Percentiles rank a stretch among this genome's conserved stretches.
Evolutionary conservation across 495 filamentous ascomycete species (phyloP).

Genomic region (Pyrenula aspistea): DNA sequence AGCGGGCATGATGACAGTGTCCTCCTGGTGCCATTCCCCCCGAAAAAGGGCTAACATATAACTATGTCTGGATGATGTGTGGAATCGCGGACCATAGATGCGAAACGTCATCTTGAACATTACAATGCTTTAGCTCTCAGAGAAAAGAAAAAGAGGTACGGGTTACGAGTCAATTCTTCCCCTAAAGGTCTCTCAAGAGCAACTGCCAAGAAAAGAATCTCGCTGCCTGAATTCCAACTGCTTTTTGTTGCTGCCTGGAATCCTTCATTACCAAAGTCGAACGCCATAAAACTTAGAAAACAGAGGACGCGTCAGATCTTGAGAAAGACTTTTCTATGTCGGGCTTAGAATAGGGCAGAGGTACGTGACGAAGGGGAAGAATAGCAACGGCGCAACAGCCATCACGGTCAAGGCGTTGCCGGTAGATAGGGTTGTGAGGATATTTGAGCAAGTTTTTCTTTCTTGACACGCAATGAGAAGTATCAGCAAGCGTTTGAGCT

Average conservation of each 20-base stretch:
- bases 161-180: too few relatives aligned
- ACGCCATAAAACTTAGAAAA: not conserved
- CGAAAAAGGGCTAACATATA: too few relatives aligned
- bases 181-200: too few relatives aligned
- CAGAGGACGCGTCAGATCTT: not conserved
- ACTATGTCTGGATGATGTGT: too few relatives aligned
- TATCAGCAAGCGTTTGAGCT: not conserved
- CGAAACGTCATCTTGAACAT: too few relatives aligned
- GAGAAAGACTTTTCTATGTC: not conserved
- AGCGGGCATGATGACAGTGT: too few relatives aligned
- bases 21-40: too few relatives aligned
- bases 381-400: not conserved
- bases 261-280: too few relatives aligned
- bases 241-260: not conserved
- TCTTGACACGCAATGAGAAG: not conserved
- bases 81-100: too few relatives aligned
- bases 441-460: not conserved
- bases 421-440: not conserved
- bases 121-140: too few relatives aligned
- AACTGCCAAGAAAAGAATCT: not conserved
- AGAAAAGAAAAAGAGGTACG: too few relatives aligned
- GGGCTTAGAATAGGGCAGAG: not conserved
- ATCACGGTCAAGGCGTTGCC: not conserved
- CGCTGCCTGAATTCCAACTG: not conserved
- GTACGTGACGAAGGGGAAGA: not conserved